Conservation (phyloP, 768 basidiomycete species). For the Strobilomyces confusus region DNA sequence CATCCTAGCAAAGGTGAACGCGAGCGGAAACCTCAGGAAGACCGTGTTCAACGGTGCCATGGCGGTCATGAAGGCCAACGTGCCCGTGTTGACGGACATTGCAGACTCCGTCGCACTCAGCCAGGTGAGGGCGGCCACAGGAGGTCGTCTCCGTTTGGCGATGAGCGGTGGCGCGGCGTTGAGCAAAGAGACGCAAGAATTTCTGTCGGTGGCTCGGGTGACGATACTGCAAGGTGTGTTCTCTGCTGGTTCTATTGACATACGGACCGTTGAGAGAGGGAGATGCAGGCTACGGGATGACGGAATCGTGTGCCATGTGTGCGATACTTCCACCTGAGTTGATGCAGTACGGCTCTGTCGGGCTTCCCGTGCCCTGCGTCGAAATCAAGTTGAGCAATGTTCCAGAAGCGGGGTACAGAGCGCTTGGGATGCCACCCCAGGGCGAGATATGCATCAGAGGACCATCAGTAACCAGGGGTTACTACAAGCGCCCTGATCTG, state of each 20-base stretch:
- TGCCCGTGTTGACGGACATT: conserved; percentile 61
- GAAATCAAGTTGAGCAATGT: conserved; percentile 89
- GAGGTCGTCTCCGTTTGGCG: conserved; percentile 78
- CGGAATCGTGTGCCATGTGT: conserved; percentile 93
- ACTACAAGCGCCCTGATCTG: conserved; percentile 89
- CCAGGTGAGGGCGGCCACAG: conserved; percentile 76
- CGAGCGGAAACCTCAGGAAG: conserved; percentile 63
- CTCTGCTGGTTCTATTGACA: neutral
- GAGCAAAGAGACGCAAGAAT: conserved; percentile 85
- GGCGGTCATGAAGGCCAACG: conserved; percentile 62
- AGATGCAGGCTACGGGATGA: conserved; percentile 83
- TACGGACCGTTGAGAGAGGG: neutral
- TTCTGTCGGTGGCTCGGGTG: conserved; percentile 76
- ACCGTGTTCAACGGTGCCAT: conserved; percentile 78
- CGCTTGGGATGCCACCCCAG: conserved; percentile 66
- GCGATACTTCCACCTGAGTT: conserved; percentile 81
- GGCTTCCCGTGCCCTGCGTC: conserved; percentile 81
- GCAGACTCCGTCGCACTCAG: conserved; percentile 76
- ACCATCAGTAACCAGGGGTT: conserved; percentile 80
- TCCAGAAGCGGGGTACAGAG: conserved; percentile 78
- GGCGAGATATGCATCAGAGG: conserved; percentile 91
- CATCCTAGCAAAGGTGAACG: conserved; percentile 76
- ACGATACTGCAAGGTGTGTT: conserved; percentile 78
- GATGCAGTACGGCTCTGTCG: conserved; percentile 71
- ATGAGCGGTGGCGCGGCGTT: conserved; percentile 86